These are phyloP conservation scores for Ascochyta fabae DNA, from an alignment of 2,329 filamentous ascomycete genomes.

Conservation along the genomic window DNA sequence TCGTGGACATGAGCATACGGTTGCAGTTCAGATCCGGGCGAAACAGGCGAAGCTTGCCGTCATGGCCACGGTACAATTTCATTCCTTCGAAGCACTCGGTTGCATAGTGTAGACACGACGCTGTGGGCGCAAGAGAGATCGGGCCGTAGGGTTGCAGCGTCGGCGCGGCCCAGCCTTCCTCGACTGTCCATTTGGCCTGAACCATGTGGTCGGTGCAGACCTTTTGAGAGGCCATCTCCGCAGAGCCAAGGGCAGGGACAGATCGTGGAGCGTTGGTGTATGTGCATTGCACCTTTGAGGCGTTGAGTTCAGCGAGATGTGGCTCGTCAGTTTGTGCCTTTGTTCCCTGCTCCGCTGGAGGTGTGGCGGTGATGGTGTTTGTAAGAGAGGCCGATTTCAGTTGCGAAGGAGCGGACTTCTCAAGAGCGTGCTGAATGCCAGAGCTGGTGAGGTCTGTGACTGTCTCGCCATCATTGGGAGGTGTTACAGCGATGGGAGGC, in stretches of 20 bases:
- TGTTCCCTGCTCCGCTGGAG: constrained; percentile 27
- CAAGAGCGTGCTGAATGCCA: constrained; percentile 41
- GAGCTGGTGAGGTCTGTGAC: constrained; percentile 40
- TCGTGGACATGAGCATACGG: constrained; percentile 63
- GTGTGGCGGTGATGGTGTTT: constrained; percentile 32
- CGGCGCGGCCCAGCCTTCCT: constrained; percentile 74
- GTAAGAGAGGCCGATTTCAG: constrained; percentile 34
- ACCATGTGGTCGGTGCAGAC: constrained; percentile 87
- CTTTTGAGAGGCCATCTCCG: constrained; percentile 50
- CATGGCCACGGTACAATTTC: constrained; percentile 73
- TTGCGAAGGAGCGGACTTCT: constrained; percentile 41
- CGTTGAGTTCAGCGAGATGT: constrained; percentile 51
- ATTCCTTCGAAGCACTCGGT: constrained; percentile 90
- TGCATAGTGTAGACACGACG: constrained; percentile 84
- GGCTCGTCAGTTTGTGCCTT: constrained; percentile 24
- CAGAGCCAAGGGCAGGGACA: constrained; percentile 50
- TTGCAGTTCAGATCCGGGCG: constrained; percentile 75
- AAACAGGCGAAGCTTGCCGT: constrained; percentile 78
- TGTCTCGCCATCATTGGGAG: constrained; percentile 33
- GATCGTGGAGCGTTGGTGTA: constrained; percentile 51
- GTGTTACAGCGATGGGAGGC: constrained; percentile 44
- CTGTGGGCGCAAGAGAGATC: constrained; percentile 78
- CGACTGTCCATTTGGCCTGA: constrained; percentile 69
- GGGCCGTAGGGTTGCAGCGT: constrained; percentile 79
- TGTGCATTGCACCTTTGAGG: constrained; percentile 52